A percentile compares a stretch with the other conserved stretches of the same genome.
phyloP scores from a whole-genome alignment of 2,329 filamentous ascomycete species.

The Hymenoscyphus fructigenus region DNA sequence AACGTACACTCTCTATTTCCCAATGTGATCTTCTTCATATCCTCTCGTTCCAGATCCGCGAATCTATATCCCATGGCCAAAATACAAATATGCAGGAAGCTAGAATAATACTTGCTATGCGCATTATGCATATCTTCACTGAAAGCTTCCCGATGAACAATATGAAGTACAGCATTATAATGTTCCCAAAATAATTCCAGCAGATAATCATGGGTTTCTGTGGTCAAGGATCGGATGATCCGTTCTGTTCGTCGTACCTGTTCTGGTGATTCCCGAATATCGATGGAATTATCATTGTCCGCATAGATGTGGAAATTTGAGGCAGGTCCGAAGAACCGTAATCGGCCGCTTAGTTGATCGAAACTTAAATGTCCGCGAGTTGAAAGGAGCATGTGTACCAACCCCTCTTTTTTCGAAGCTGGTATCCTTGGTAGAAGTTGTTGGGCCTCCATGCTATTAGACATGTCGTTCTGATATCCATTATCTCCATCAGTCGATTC shows the following conservation, averaged over 20 bases:
- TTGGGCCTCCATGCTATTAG: slow-evolving; percentile 9
- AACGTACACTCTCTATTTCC: slow-evolving; percentile 51
- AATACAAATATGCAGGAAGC: slow-evolving; percentile 52
- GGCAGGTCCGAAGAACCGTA: slow-evolving; percentile 54
- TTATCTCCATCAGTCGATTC: slow-evolving; percentile 24
- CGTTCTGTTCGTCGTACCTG: slow-evolving; percentile 48
- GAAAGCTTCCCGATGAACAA: slow-evolving; percentile 51
- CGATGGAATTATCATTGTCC: slow-evolving; percentile 37
- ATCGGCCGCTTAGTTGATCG: slow-evolving; percentile 50
- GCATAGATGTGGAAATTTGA: slow-evolving; percentile 54
- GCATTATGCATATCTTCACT: slow-evolving; percentile 47
- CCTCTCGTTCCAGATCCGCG: slow-evolving; percentile 48
- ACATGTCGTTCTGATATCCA: slow-evolving; percentile 16
- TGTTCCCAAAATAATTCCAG: slow-evolving; percentile 52
- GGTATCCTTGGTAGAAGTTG: slow-evolving; percentile 33
- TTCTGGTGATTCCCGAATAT: slow-evolving; percentile 44
- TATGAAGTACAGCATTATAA: slow-evolving; percentile 50
- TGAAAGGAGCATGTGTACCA: slow-evolving; percentile 49
- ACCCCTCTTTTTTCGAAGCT: slow-evolving; percentile 46
- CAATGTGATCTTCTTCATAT: slow-evolving; percentile 48
- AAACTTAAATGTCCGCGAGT: slow-evolving; percentile 51
- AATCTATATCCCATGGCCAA: slow-evolving; percentile 53
- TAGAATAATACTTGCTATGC: slow-evolving; percentile 50
- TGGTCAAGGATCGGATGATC: slow-evolving; percentile 46
- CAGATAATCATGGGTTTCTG: slow-evolving; percentile 52